phyloP scores from a whole-genome alignment of 306 rosid species.

The Erythrophleum fordii region DNA sequence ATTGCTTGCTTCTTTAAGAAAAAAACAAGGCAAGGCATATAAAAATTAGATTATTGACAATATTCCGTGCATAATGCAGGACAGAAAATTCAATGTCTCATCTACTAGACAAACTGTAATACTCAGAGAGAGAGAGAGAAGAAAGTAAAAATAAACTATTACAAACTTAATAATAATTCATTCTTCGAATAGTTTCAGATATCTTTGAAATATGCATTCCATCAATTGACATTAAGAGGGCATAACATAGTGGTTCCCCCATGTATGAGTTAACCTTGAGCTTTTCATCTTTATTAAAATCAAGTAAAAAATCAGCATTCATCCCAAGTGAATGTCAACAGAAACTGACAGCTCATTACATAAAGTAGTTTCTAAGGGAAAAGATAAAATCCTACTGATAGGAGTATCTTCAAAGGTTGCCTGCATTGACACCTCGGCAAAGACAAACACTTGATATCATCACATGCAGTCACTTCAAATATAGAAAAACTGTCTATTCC shows the following conservation, averaged over 20 bases:
- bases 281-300: not conserved
- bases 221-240: not conserved
- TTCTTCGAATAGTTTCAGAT: not conserved
- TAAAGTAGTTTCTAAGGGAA: constrained; percentile 23
- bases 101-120: constrained; percentile 17
- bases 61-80: not conserved
- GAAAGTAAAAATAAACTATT: not conserved
- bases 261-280: not conserved
- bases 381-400: not conserved
- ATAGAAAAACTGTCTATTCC: not conserved
- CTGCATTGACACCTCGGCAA: not conserved
- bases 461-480: constrained; percentile 10
- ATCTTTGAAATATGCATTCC: not conserved
- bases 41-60: constrained; percentile 20
- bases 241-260: not conserved
- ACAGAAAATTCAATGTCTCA: not conserved
- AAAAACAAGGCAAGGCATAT: constrained; percentile 11
- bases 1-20: constrained; percentile 61
- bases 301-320: constrained; percentile 22
- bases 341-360: constrained; percentile 7
- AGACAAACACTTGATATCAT: not conserved
- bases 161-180: not conserved
- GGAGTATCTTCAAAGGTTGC: not conserved
- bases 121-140: not conserved
- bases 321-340: not conserved